Evolutionary conservation across 805 yeast species (phyloP), one percentile per base, ranked within the genome.

Genomic region (Zygosaccharomyces lentus): DNA sequence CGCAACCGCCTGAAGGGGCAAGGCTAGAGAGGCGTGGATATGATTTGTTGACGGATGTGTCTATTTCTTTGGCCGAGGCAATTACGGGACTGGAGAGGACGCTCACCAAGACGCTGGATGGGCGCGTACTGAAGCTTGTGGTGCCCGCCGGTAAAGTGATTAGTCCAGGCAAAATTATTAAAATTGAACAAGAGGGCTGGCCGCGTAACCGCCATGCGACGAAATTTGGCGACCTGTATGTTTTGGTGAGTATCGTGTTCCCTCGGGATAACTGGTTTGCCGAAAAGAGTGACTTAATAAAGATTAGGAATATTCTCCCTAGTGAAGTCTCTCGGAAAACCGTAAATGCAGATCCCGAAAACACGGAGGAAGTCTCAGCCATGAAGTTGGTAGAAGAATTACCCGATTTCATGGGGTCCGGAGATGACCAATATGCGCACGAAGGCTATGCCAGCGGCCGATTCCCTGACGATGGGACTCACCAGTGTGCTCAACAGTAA

Each of bases 261-360:
- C 97, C 96, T 2, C 73, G 74, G 29, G 95, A 88, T 64, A 77
- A 82, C 57, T 89, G 96, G 96, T 82, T 82, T 57, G 65, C 78
- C 53, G 96, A 88, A 62, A 77, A 75, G 56, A 73, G 79, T 47
- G 96, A 88, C 58, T 44, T 82, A 3, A 48, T 65, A 19, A 76
- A 73, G 49, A 67, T 85, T 43, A 72, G 69, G 52, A 76, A 78
- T 47, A 67, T 82, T 16, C 66, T 85, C 41, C 89, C 86, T 3
- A 64, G 43, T 43, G 39, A 45, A 9, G 27, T 16, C 24, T 21
- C 38, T 9, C 16, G 17, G 26, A 40, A 41, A 26, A 30, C 48
- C 13, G 25, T 35, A 29, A 29, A 7, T 7, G 54, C 55, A 7
- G 58, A 62, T 21, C 55, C 62, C 5, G 48, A 39, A 9, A 70